Conservation (phyloP, 139 green algal genomes). For the Raphidocelis subcapitata region DNA sequence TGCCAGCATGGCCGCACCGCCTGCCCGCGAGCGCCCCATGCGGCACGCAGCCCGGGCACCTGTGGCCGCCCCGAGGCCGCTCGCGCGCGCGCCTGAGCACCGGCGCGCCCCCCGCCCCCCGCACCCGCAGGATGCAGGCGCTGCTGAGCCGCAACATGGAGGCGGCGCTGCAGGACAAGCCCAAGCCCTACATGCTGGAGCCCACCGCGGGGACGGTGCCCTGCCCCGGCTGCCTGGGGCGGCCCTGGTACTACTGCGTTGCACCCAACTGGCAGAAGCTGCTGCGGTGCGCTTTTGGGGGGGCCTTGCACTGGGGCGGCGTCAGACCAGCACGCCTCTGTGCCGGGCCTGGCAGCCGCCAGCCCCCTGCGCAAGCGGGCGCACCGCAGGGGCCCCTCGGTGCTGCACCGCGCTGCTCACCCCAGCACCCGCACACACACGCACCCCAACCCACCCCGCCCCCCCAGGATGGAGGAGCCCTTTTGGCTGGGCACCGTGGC, state of each 20-base stretch:
- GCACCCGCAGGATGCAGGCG: too few relatives aligned
- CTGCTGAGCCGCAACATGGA: slow-evolving; percentile 52
- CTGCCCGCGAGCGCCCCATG: not conserved
- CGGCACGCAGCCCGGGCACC: not conserved
- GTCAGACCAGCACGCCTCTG: slow-evolving; percentile 24
- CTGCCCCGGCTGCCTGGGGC: slow-evolving; percentile 37
- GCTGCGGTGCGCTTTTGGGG: slow-evolving; percentile 36
- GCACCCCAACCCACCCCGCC: not conserved
- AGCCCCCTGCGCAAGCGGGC: not conserved
- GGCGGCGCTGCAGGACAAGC: slow-evolving; percentile 38
- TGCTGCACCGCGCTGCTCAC: not conserved
- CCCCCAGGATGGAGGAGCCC: not conserved
- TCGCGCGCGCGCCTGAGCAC: not conserved
- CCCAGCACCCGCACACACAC: not conserved
- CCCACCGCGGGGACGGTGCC: slow-evolving; percentile 48
- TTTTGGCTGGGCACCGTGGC: not conserved
- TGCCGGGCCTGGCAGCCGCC: not conserved
- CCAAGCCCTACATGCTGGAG: slow-evolving; percentile 45
- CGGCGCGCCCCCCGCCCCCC: too few relatives aligned
- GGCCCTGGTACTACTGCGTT: slow-evolving; percentile 27
- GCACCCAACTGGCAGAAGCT: slow-evolving; percentile 45
- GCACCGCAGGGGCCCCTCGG: not conserved
- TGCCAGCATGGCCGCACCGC: not conserved
- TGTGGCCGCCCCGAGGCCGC: not conserved
- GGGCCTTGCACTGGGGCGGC: slow-evolving; percentile 33